Percentiles rank a stretch among this genome's conserved stretches.
phyloP scores from a whole-genome alignment of 257 asterid species.

The Jasminum sambac region DNA sequence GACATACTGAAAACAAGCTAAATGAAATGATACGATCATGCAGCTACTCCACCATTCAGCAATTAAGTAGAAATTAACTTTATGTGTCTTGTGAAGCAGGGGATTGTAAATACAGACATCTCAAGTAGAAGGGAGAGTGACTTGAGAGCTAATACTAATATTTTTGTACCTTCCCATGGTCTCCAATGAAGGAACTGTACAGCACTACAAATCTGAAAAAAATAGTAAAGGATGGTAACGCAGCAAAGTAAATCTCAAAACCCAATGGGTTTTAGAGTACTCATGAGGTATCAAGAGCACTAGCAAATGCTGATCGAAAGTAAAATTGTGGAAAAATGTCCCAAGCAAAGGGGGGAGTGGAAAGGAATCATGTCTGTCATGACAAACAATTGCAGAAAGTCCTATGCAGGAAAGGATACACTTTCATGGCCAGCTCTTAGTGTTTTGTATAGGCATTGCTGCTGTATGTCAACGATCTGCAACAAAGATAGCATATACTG shows the following conservation, averaged over 20 bases:
- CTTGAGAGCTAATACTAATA: constrained; percentile 2
- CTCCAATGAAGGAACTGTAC: constrained; percentile 96
- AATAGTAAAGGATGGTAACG: constrained; percentile 33
- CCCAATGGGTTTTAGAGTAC: constrained; percentile 33
- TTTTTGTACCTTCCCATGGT: constrained; percentile 85
- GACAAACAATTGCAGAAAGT: constrained; percentile 17
- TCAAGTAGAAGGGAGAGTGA: background rate
- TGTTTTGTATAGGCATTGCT: constrained; percentile 73
- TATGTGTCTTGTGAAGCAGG: background rate
- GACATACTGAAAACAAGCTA: background rate
- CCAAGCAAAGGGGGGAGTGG: constrained; percentile 1
- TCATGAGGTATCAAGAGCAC: constrained; percentile 25
- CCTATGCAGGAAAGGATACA: constrained; percentile 54
- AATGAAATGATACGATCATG: background rate
- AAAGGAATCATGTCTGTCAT: constrained; percentile 4
- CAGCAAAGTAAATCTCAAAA: constrained; percentile 31
- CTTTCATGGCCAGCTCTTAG: constrained; percentile 87
- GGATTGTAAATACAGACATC: background rate
- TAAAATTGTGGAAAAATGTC: constrained; percentile 21
- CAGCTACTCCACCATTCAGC: background rate
- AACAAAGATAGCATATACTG: constrained; percentile 31
- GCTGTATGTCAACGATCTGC: constrained; percentile 84
- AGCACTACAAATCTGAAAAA: constrained; percentile 80
- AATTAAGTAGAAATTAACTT: background rate
- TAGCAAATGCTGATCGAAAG: constrained; percentile 30